Evolutionary conservation across 306 rosid species (phyloP).

Genomic region (Cucurbita moschata): DNA sequence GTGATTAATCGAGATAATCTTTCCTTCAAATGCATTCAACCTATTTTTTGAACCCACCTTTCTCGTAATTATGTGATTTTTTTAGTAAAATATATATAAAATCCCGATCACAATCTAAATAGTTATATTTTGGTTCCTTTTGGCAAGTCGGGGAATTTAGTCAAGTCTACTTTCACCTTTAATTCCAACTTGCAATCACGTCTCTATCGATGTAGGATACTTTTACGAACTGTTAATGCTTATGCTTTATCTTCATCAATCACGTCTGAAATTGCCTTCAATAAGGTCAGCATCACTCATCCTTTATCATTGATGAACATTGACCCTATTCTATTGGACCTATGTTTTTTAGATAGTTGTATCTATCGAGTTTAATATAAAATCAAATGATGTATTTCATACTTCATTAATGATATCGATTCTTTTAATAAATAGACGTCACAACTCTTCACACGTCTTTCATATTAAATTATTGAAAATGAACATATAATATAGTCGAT

Average conservation of each 20-base stretch:
- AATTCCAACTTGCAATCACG: neutral
- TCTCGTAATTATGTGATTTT: neutral
- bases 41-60: neutral
- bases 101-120: neutral
- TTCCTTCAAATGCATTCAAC: neutral
- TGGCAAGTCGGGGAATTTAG: neutral
- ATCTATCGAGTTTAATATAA: too few relatives aligned
- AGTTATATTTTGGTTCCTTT: neutral
- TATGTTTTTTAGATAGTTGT: too few relatives aligned
- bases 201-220: neutral
- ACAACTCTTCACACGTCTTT: too few relatives aligned
- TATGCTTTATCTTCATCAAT: neutral
- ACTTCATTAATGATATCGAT: too few relatives aligned
- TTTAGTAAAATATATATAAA: too few relatives aligned
- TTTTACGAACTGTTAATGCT: neutral
- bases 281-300: neutral
- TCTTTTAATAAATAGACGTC: too few relatives aligned
- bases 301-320: neutral
- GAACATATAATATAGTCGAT: too few relatives aligned
- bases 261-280: neutral
- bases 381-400: too few relatives aligned
- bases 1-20: neutral
- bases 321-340: neutral
- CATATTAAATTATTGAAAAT: too few relatives aligned
- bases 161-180: too few relatives aligned